phyloP scores from a whole-genome alignment of 208 protist genomes.

The Angomonas deanei region DNA sequence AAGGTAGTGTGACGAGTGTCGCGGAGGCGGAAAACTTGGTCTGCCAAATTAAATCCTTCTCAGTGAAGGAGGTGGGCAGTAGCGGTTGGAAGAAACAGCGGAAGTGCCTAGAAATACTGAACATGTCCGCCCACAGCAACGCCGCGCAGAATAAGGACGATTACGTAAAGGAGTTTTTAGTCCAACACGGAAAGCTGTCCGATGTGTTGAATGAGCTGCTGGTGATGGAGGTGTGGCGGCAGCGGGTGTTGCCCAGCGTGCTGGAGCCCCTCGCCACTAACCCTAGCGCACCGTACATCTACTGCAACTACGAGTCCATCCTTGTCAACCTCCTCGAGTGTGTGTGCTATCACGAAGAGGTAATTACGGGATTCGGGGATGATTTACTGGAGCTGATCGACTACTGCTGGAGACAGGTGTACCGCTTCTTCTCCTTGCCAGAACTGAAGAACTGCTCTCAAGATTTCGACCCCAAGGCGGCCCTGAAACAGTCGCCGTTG shows the following conservation, averaged over 20 bases:
- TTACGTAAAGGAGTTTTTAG: slow-evolving; percentile 74
- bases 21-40: slow-evolving; percentile 69
- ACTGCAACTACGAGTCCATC: slow-evolving; percentile 75
- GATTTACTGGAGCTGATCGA: slow-evolving; percentile 86
- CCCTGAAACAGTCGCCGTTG: slow-evolving; percentile 13
- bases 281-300: slow-evolving; percentile 77
- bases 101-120: slow-evolving; percentile 70
- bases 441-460: slow-evolving; percentile 17
- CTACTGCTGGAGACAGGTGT: slow-evolving; percentile 86
- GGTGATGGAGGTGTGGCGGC: slow-evolving; percentile 82
- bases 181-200: slow-evolving; percentile 73
- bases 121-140: slow-evolving; percentile 90
- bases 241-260: slow-evolving; percentile 57
- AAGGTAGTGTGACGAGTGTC: slow-evolving; percentile 37
- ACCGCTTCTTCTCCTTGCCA: slow-evolving; percentile 56
- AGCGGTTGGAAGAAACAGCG: slow-evolving; percentile 80
- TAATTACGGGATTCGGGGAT: slow-evolving; percentile 65
- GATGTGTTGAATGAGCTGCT: slow-evolving; percentile 81
- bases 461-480: not conserved
- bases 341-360: slow-evolving; percentile 83
- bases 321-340: slow-evolving; percentile 88
- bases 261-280: slow-evolving; percentile 41
- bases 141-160: slow-evolving; percentile 79
- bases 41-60: slow-evolving; percentile 55
- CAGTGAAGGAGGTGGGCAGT: slow-evolving; percentile 56